Evolutionary conservation across 2,329 filamentous ascomycete genomes (phyloP).

Genomic region (Fusarium dimerum): DNA sequence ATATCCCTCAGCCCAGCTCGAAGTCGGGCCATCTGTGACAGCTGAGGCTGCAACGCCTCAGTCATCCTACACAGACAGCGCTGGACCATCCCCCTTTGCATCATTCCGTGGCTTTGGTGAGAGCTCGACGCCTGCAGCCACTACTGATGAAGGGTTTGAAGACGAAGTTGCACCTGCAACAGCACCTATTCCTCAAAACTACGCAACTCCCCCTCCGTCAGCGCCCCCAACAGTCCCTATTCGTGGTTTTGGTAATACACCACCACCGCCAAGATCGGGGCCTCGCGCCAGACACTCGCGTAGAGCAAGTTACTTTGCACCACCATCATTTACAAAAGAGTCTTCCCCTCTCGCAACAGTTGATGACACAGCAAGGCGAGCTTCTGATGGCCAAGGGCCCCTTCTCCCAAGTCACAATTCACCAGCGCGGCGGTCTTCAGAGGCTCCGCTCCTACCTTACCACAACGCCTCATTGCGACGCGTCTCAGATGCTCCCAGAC

Average conservation of each 20-base stretch:
- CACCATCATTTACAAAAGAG: too few relatives aligned
- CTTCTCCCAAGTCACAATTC: neutral
- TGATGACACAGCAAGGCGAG: too few relatives aligned
- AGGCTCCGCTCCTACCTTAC: neutral
- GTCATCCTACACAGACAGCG: slow-evolving; percentile 20
- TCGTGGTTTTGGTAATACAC: neutral
- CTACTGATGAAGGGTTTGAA: neutral
- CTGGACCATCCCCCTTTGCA: neutral
- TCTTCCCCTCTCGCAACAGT: too few relatives aligned
- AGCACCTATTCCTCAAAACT: neutral
- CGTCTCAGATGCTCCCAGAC: neutral
- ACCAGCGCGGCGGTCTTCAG: neutral
- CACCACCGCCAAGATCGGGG: neutral
- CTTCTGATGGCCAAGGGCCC: neutral
- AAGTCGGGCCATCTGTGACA: slow-evolving; percentile 40
- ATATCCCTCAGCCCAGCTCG: slow-evolving; percentile 29
- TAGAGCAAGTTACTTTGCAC: neutral
- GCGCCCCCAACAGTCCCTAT: neutral
- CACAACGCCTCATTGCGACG: neutral
- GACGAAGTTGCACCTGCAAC: neutral
- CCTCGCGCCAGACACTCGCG: neutral
- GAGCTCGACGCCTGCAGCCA: neutral
- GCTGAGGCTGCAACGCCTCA: slow-evolving; percentile 42
- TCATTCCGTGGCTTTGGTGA: neutral
- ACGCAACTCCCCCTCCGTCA: neutral